Conservation (phyloP, 2,329 filamentous ascomycete species). For the Lachnellula occidentalis region DNA sequence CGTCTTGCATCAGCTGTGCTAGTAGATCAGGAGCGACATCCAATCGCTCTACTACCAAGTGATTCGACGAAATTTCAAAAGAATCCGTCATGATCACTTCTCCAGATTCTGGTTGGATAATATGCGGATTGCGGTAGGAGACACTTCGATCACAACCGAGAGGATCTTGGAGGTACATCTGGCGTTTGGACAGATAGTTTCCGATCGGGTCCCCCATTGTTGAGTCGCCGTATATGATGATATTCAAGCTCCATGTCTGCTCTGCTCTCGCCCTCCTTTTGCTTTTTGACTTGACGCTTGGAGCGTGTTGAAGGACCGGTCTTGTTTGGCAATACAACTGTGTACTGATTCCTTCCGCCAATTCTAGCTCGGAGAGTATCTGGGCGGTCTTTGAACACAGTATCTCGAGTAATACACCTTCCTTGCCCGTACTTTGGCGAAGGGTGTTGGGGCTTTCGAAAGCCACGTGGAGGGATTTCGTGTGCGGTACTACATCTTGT, state of each 20-base stretch:
- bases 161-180: slow-evolving; percentile 18
- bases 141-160: slow-evolving; percentile 4
- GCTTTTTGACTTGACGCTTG: not conserved
- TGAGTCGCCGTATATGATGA: slow-evolving; percentile 8
- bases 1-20: slow-evolving; percentile 11
- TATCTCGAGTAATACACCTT: not conserved
- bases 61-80: not conserved
- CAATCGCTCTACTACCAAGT: slow-evolving; percentile 9
- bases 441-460: not conserved
- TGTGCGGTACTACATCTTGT: not conserved
- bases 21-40: slow-evolving; percentile 7
- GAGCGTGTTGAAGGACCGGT: not conserved
- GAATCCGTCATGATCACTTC: slow-evolving; percentile 7
- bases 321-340: slow-evolving; percentile 11
- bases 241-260: slow-evolving; percentile 7
- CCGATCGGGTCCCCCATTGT: slow-evolving; percentile 5
- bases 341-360: not conserved
- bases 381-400: not conserved
- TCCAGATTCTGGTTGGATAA: slow-evolving; percentile 2
- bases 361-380: not conserved
- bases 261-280: not conserved
- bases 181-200: slow-evolving; percentile 3
- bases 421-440: not conserved
- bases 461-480: not conserved
- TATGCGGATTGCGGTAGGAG: slow-evolving; percentile 14